Percentiles rank a stretch among this genome's conserved stretches.
Evolutionary conservation across 2,329 filamentous ascomycete genomes (phyloP).

Genomic region (Penicillium sp.): DNA sequence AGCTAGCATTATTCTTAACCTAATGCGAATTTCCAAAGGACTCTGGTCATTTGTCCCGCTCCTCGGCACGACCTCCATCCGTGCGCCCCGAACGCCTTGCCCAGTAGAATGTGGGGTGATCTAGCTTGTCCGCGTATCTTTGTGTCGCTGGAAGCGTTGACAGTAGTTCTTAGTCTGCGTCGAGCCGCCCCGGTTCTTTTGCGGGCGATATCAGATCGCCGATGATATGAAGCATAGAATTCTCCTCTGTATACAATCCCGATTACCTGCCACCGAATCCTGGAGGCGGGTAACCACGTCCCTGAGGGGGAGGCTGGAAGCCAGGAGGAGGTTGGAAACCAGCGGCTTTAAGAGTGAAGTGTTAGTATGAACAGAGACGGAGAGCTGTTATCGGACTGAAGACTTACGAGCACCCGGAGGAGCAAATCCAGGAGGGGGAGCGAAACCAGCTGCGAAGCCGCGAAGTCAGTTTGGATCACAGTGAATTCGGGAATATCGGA

Average conservation of each 20-base stretch:
- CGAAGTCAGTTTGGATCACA: constrained; percentile 20
- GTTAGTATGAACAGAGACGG: constrained; percentile 34
- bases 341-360: constrained; percentile 42
- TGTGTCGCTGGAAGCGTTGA: constrained; percentile 17
- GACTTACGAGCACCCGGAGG: constrained; percentile 46
- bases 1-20: constrained; percentile 21
- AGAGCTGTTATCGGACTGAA: constrained; percentile 8
- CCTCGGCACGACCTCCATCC: constrained; percentile 34
- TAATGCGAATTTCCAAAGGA: constrained; percentile 20
- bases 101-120: constrained; percentile 32
- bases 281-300: constrained; percentile 51
- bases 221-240: constrained; percentile 25
- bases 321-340: constrained; percentile 61
- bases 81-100: constrained; percentile 44
- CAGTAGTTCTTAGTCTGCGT: constrained; percentile 10
- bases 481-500: constrained; percentile 10
- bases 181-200: constrained; percentile 13
- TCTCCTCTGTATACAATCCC: constrained; percentile 18
- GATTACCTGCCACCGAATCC: constrained; percentile 47
- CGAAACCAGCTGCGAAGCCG: constrained; percentile 45
- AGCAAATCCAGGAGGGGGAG: constrained; percentile 48
- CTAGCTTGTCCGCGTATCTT: constrained; percentile 25
- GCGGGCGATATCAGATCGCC: constrained; percentile 21
- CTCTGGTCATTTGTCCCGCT: constrained; percentile 27
- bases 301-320: constrained; percentile 65